Evolutionary conservation across 192 early-diverging fungal species (phyloP).

Genomic region (Rhizophagus sp.): DNA sequence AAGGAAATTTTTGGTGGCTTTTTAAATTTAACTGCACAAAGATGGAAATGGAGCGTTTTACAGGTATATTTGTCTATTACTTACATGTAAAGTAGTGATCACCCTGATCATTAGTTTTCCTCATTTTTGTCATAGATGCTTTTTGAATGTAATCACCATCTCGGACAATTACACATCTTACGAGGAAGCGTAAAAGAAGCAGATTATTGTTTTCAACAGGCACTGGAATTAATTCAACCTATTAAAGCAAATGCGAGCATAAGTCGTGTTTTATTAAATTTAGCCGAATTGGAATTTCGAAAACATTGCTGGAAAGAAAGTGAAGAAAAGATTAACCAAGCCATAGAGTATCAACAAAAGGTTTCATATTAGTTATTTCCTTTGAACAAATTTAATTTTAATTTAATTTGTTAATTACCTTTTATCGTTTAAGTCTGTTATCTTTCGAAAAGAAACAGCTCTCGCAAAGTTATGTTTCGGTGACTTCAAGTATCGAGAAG

Average conservation of each 20-base stretch:
- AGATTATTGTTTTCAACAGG: constrained; percentile 63
- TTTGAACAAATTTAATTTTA: neutral
- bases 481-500: constrained; percentile 46
- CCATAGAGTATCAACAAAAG: constrained; percentile 35
- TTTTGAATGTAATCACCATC: constrained; percentile 46
- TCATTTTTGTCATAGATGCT: constrained; percentile 29
- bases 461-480: constrained; percentile 35
- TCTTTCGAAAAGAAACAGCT: constrained; percentile 23
- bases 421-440: neutral
- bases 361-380: constrained; percentile 13
- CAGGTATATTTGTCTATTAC: constrained; percentile 29
- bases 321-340: constrained; percentile 40
- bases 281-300: constrained; percentile 58
- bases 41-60: constrained; percentile 36
- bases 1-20: neutral
- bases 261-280: constrained; percentile 44
- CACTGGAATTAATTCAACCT: constrained; percentile 50
- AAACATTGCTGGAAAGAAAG: constrained; percentile 48
- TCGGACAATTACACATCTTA: constrained; percentile 52
- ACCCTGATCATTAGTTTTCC: neutral
- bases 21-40: constrained; percentile 30
- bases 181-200: constrained; percentile 64
- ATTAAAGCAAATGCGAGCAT: constrained; percentile 41
- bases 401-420: neutral
- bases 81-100: neutral